These are phyloP conservation scores for Lipomyces starkeyi DNA, from an alignment of 805 yeast species.

Conservation along the genomic window DNA sequence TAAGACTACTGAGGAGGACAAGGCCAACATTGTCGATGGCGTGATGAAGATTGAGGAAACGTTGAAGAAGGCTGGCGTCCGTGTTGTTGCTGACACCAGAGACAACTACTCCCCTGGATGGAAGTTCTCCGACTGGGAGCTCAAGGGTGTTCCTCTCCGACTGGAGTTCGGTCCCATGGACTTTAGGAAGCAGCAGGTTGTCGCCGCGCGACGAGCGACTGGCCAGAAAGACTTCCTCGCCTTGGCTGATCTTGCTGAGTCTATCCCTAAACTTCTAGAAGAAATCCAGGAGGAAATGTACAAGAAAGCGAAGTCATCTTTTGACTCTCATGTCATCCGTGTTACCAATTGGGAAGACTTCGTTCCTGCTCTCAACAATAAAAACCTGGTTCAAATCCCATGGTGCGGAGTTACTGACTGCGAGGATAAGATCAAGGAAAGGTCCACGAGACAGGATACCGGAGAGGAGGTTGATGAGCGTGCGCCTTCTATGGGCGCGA, in stretches of 20 bases:
- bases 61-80: conserved; percentile 65
- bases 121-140: conserved; percentile 97
- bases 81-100: conserved; percentile 86
- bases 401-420: conserved; percentile 97
- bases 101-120: conserved; percentile 97
- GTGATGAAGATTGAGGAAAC: conserved; percentile 71
- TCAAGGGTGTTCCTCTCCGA: conserved; percentile 93
- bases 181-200: conserved; percentile 74
- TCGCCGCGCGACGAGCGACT: conserved; percentile 92
- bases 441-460: conserved; percentile 75
- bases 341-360: conserved; percentile 91
- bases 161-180: conserved; percentile 97
- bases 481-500: conserved; percentile 99
- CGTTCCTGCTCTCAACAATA: conserved; percentile 87
- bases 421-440: conserved; percentile 96
- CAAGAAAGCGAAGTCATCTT: conserved; percentile 77
- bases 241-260: conserved; percentile 65
- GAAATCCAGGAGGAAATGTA: conserved; percentile 78
- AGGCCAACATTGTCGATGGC: conserved; percentile 69
- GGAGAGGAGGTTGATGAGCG: conserved; percentile 87
- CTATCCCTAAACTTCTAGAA: conserved; percentile 78
- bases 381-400: conserved; percentile 90
- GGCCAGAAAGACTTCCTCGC: conserved; percentile 74
- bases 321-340: conserved; percentile 79
- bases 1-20: conserved; percentile 79